phyloP scores from a whole-genome alignment of 2,329 filamentous ascomycete genomes.

The Alternaria arbusti region DNA sequence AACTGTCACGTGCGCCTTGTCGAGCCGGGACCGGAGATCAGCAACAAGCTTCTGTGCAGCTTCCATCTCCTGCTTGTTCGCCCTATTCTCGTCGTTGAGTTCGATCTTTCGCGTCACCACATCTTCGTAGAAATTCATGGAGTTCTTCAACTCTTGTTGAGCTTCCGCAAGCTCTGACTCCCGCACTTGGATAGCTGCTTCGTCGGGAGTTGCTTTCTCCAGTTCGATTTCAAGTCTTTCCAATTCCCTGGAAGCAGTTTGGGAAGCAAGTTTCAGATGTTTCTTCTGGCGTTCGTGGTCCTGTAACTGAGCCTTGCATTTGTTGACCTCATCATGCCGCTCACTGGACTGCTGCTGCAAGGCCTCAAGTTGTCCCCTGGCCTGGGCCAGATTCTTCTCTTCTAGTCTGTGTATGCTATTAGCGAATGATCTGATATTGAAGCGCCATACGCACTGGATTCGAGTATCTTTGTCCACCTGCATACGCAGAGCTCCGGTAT shows the following conservation, averaged over 20 bases:
- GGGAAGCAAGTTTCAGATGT: slow-evolving; percentile 62
- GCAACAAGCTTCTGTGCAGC: slow-evolving; percentile 33
- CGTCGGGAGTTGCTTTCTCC: slow-evolving; percentile 64
- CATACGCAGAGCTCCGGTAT: slow-evolving; percentile 70
- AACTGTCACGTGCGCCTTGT: slow-evolving; percentile 39
- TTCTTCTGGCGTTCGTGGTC: slow-evolving; percentile 57
- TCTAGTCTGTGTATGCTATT: slow-evolving; percentile 45
- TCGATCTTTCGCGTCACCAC: slow-evolving; percentile 53
- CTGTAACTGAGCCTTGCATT: slow-evolving; percentile 57
- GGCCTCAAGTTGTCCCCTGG: slow-evolving; percentile 53
- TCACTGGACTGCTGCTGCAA: slow-evolving; percentile 43
- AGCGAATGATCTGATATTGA: neutral
- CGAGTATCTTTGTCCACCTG: slow-evolving; percentile 76
- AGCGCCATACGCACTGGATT: slow-evolving; percentile 54
- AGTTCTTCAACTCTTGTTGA: slow-evolving; percentile 62
- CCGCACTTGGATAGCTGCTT: slow-evolving; percentile 57
- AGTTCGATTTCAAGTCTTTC: slow-evolving; percentile 71
- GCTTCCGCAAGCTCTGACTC: slow-evolving; percentile 21
- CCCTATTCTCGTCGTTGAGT: slow-evolving; percentile 46
- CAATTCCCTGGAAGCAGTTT: slow-evolving; percentile 67
- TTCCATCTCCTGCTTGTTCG: slow-evolving; percentile 42
- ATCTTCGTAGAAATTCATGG: slow-evolving; percentile 60
- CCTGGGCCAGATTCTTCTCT: slow-evolving; percentile 53
- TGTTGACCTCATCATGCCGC: slow-evolving; percentile 50
- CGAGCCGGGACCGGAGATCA: slow-evolving; percentile 24